Conservation (phyloP, 768 basidiomycete genomes). For the Boletus rubroflammeus region DNA sequence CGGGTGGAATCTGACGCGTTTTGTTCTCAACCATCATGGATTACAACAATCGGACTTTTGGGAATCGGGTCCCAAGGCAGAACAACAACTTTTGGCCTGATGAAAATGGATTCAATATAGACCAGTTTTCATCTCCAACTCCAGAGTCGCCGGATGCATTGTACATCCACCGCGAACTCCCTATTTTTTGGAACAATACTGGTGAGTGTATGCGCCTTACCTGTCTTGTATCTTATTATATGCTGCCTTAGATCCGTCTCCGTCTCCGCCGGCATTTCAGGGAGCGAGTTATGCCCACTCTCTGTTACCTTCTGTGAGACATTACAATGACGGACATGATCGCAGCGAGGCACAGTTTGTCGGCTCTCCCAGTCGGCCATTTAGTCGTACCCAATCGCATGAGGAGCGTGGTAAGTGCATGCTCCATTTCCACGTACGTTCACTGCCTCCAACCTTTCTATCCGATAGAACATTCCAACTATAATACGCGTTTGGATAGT, state of each 20-base stretch:
- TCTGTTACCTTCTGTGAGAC: background rate
- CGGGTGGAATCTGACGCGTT: background rate
- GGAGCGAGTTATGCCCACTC: conserved; percentile 1
- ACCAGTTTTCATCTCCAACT: conserved; percentile 5
- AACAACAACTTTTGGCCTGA: background rate
- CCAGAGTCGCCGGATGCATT: conserved; percentile 4
- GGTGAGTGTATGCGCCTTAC: conserved; percentile 28
- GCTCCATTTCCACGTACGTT: background rate
- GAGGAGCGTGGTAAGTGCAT: conserved; percentile 2
- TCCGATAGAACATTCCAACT: conserved; percentile 4
- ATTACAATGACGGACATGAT: background rate
- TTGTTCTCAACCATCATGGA: conserved; percentile 18
- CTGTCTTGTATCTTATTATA: conserved; percentile 6
- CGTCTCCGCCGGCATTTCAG: conserved; percentile 33
- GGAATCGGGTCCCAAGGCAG: background rate
- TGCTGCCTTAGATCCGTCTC: conserved; percentile 33
- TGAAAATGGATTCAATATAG: background rate
- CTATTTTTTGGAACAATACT: conserved; percentile 7
- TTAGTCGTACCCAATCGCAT: background rate
- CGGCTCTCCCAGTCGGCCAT: background rate
- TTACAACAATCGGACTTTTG: background rate
- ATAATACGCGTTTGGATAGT: background rate
- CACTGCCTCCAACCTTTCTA: background rate
- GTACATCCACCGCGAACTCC: conserved; percentile 2
- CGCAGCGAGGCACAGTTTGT: background rate